Conservation (phyloP, 768 basidiomycete species). For the Floccularia luteovirens region DNA sequence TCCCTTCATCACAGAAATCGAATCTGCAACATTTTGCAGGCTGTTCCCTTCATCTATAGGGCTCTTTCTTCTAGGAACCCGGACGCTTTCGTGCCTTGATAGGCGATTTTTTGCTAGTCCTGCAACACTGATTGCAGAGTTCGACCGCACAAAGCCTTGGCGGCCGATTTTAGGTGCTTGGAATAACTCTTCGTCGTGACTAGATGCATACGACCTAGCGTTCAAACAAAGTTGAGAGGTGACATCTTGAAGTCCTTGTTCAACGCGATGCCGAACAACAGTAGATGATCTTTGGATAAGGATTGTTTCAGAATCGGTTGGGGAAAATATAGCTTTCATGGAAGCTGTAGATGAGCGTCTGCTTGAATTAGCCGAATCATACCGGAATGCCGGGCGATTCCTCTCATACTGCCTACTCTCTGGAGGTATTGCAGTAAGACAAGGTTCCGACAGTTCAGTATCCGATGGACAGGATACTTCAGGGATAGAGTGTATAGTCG, state of each 20-base stretch:
- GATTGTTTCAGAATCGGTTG: constrained; percentile 43
- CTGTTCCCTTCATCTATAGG: constrained; percentile 26
- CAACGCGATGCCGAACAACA: constrained; percentile 60
- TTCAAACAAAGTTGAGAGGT: constrained; percentile 66
- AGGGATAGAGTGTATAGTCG: constrained; percentile 53
- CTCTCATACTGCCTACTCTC: constrained; percentile 16
- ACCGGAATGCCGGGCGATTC: constrained; percentile 14
- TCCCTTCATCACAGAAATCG: constrained; percentile 11
- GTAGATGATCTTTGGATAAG: constrained; percentile 63
- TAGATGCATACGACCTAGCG: constrained; percentile 58
- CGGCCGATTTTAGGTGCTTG: constrained; percentile 38
- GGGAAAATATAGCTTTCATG: constrained; percentile 51
- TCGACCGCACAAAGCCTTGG: constrained; percentile 42
- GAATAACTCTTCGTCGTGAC: constrained; percentile 59
- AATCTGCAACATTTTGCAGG: too few relatives aligned
- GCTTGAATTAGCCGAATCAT: constrained; percentile 26
- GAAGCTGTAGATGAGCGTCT: constrained; percentile 61
- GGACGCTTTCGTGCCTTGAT: constrained; percentile 63
- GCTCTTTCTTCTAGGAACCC: constrained; percentile 54
- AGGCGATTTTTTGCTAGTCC: constrained; percentile 57
- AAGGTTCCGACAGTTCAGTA: constrained; percentile 25
- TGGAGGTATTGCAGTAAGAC: constrained; percentile 20
- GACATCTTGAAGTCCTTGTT: constrained; percentile 74
- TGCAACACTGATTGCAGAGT: constrained; percentile 53
- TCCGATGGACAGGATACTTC: constrained; percentile 28